phyloP scores from a whole-genome alignment of 2,329 filamentous ascomycete species.

The Aureobasidium lini region DNA sequence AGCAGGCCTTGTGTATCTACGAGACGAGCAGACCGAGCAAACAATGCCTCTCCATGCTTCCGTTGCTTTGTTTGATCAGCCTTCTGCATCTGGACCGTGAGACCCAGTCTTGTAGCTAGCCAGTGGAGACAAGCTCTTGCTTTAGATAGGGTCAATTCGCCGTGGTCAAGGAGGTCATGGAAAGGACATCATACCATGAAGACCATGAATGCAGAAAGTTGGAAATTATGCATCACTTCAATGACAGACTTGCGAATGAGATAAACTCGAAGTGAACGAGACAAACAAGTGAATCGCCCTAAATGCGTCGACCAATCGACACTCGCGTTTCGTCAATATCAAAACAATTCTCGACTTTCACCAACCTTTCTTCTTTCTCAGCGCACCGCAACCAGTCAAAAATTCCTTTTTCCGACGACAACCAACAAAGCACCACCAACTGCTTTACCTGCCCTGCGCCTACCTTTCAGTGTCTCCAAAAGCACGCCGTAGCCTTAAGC shows the following conservation, averaged over 20 bases:
- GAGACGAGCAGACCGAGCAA: not conserved
- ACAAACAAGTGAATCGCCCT: not conserved
- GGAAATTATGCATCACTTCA: not conserved
- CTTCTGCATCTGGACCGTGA: not conserved
- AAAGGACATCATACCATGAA: not conserved
- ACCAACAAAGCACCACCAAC: conserved; percentile 3
- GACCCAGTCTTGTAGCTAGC: not conserved
- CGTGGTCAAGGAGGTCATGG: not conserved
- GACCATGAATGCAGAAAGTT: not conserved
- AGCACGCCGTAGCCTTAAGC: conserved; percentile 9
- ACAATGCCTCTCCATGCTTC: not conserved
- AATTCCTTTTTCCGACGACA: not conserved
- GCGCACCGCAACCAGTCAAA: conserved; percentile 4
- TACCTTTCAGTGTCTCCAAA: not conserved
- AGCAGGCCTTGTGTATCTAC: too few relatives aligned
- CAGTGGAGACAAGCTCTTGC: not conserved
- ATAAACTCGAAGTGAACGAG: not conserved
- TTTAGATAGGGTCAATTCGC: not conserved
- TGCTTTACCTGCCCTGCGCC: not conserved
- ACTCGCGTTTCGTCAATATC: not conserved
- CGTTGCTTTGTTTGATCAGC: too few relatives aligned
- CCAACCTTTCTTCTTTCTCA: not conserved
- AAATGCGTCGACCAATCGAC: not conserved
- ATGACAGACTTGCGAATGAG: not conserved
- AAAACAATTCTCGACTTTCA: not conserved